Evolutionary conservation across 1,139 yeast species (phyloP), one percentile per base, ranked within the genome.

Genomic region (Hansenula lynferdii): DNA sequence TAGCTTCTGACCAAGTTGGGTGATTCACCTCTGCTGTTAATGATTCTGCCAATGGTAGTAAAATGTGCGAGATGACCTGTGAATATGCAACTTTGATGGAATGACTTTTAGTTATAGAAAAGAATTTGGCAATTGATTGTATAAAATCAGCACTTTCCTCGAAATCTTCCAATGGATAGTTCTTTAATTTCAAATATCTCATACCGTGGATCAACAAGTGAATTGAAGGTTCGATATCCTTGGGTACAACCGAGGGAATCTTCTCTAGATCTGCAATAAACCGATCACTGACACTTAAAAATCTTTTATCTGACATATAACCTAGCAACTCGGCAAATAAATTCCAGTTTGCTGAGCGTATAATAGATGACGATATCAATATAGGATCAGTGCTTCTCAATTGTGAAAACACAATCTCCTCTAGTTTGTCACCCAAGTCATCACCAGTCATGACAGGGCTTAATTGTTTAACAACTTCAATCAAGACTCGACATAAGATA

Each of bases 1-100:
- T 75, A 0, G 96, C 94, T 37, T 80, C 85, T 0, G 83, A 81
- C 99, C 98, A 94, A 1, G 85, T 79, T 3, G 98, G 98, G 58
- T 89, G 95, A 54, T 94, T 92, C 1, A 89, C 89, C 58, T 94
- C 99, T 0, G 97, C 98, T 0, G 97, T 86, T 26, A 90, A 71
- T 2, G 77, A 70, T 16, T 87, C 94, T 0, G 97, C 95, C 30
- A 92, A 63, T 0, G 97, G 95, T 32, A 86, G 62, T 4, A 94
- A 62, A 29, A 94, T 70, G 42, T 77, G 81, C 39, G 84, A 72
- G 31, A 90, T 68, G 1, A 87, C 95, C 46, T 87, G 96, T 36
- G 95, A 85, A 57, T 92, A 94, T 1, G 96, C 94, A 45, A 77
- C 67, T 21, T 80, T 66, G 2, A 85, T 70, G 5, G 79, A 70